A percentile compares a stretch with the other conserved stretches of the same genome.
phyloP scores from a whole-genome alignment of 139 green algal species.

The Astrephomene gubernaculifera region DNA sequence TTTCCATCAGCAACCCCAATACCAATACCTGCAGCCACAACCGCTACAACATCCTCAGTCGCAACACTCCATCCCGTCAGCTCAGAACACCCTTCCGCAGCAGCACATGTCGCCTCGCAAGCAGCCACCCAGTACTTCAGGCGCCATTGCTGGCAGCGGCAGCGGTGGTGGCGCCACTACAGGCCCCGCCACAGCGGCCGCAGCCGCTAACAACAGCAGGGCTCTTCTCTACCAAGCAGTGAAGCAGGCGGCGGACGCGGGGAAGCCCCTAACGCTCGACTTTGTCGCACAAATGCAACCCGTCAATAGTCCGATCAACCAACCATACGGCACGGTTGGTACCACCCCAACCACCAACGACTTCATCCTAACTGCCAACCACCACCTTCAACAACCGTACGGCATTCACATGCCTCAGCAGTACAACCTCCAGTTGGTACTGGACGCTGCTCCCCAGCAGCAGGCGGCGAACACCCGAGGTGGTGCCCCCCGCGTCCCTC shows the following conservation, averaged over 20 bases:
- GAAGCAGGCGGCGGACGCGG: neutral
- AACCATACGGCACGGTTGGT: too few species aligned
- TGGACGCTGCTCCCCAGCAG: too few species aligned
- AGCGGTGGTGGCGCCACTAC: too few species aligned
- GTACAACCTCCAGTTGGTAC: too few species aligned
- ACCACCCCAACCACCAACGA: too few species aligned
- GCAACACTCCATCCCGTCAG: neutral
- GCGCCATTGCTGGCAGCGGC: neutral
- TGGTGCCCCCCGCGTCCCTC: conserved; percentile 35
- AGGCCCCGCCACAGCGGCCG: too few species aligned
- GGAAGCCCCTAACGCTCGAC: conserved; percentile 7
- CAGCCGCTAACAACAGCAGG: neutral
- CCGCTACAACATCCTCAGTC: neutral
- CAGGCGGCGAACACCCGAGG: too few species aligned
- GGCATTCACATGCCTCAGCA: conserved; percentile 11
- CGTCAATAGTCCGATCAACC: too few species aligned
- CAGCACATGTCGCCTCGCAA: too few species aligned
- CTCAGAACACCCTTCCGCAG: neutral
- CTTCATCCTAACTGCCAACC: too few species aligned
- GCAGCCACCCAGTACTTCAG: too few species aligned
- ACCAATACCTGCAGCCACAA: conserved; percentile 7
- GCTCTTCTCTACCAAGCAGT: conserved; percentile 6
- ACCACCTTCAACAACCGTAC: conserved; percentile 8
- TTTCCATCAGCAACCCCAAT: conserved; percentile 20
- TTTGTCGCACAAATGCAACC: conserved; percentile 37